Evolutionary conservation across 176 grass and related monocot genomes (phyloP).

Genomic region (Rhynchospora pubera): DNA sequence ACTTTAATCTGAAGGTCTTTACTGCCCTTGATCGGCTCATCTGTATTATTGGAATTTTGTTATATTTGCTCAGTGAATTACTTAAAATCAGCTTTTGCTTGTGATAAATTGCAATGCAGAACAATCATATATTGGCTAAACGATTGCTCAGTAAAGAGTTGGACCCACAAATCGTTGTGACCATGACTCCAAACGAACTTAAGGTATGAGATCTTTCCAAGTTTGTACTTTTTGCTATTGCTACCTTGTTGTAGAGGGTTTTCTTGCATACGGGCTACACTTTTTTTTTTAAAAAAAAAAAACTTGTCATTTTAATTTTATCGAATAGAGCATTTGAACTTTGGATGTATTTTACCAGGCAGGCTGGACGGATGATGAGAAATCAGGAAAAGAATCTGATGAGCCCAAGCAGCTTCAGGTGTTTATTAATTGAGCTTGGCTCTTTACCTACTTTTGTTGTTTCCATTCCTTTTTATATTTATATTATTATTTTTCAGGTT

Average conservation of each 20-base stretch:
- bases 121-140: constrained; percentile 45
- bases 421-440: not conserved
- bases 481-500: not conserved
- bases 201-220: constrained; percentile 45
- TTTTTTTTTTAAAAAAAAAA: no score
- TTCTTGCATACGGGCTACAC: no score
- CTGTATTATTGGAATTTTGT: constrained; percentile 11
- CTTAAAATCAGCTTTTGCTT: not conserved
- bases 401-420: constrained; percentile 49
- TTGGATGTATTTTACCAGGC: constrained; percentile 39
- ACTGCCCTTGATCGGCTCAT: constrained; percentile 1
- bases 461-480: not conserved
- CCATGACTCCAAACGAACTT: constrained; percentile 84
- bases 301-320: not conserved
- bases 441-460: constrained; percentile 1
- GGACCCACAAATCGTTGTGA: constrained; percentile 66
- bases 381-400: constrained; percentile 65
- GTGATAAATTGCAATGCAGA: constrained; percentile 44
- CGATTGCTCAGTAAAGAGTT: constrained; percentile 80
- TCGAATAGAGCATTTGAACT: not conserved
- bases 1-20: constrained; percentile 91
- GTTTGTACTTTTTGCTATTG: not conserved
- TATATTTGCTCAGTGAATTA: constrained; percentile 11
- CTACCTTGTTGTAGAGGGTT: not conserved
- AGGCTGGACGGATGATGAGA: constrained; percentile 70